A percentile compares a stretch with the other conserved stretches of the same genome.
Evolutionary conservation across 169 alveolate species (phyloP).

Genomic region (Miamiensis avidus): DNA sequence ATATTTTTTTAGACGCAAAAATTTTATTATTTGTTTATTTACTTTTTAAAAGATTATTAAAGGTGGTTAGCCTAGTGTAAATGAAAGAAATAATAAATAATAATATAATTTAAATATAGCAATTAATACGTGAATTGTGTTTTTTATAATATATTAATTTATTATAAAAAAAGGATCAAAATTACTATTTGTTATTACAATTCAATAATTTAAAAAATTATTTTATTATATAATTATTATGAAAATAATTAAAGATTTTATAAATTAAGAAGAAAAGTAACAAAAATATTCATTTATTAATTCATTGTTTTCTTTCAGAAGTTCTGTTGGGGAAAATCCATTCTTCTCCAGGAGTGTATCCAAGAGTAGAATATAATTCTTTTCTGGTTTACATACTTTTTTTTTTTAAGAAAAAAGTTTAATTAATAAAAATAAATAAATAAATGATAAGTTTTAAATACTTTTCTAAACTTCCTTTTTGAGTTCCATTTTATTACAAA

Average conservation of each 20-base stretch:
- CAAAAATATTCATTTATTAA: background rate
- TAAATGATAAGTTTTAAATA: slow-evolving; percentile 28
- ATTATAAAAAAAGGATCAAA: too few relatives aligned
- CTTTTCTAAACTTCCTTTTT: slow-evolving; percentile 38
- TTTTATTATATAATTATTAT: too few relatives aligned
- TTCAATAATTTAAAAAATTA: too few relatives aligned
- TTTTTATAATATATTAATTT: too few relatives aligned
- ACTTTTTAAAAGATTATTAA: too few relatives aligned
- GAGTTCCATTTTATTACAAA: slow-evolving; percentile 63
- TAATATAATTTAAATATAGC: too few relatives aligned
- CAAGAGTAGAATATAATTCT: slow-evolving; percentile 59
- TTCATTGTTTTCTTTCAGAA: slow-evolving; percentile 2
- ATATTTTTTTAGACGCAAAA: too few relatives aligned
- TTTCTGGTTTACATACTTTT: slow-evolving; percentile 71
- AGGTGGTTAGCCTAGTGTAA: too few relatives aligned
- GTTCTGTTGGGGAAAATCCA: slow-evolving; percentile 75
- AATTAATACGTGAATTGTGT: background rate
- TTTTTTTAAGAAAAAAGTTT: background rate
- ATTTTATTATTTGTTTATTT: background rate
- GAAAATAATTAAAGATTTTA: too few relatives aligned
- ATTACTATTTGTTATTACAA: too few relatives aligned
- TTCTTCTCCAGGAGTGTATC: slow-evolving; percentile 76
- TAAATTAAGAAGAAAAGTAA: too few relatives aligned
- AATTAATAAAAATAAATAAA: background rate
- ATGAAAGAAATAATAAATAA: too few relatives aligned